Percentiles rank a stretch among this genome's conserved stretches.
phyloP scores from a whole-genome alignment of 2,329 filamentous ascomycete species.

The Myriangium duriaei region DNA sequence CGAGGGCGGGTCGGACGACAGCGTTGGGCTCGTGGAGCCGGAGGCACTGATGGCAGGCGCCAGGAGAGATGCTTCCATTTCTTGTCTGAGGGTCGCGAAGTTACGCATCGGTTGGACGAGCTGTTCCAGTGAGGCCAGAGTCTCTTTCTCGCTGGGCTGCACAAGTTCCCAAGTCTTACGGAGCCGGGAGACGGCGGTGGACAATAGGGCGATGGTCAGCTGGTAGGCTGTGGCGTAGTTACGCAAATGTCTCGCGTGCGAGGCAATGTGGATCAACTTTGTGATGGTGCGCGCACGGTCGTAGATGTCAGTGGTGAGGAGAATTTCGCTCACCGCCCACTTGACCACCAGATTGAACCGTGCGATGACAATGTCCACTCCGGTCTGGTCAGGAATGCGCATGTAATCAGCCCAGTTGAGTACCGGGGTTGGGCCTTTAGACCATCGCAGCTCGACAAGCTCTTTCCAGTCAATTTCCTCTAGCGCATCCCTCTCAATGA shows the following conservation, averaged over 20 bases:
- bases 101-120: slow-evolving; percentile 68
- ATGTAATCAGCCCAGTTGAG: slow-evolving; percentile 64
- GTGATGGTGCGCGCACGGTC: slow-evolving; percentile 66
- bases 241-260: slow-evolving; percentile 59
- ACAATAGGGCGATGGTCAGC: slow-evolving; percentile 63
- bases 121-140: slow-evolving; percentile 54
- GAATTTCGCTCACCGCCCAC: slow-evolving; percentile 69
- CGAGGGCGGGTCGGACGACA: slow-evolving; percentile 11
- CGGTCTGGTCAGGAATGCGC: slow-evolving; percentile 26
- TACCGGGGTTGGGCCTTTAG: slow-evolving; percentile 39
- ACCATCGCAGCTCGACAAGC: slow-evolving; percentile 72
- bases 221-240: slow-evolving; percentile 80
- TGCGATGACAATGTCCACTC: slow-evolving; percentile 72
- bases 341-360: slow-evolving; percentile 84
- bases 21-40: background rate
- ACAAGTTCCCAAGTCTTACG: slow-evolving; percentile 60
- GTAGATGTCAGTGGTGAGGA: slow-evolving; percentile 58
- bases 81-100: slow-evolving; percentile 61
- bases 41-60: background rate
- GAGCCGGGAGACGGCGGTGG: slow-evolving; percentile 53
- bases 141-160: slow-evolving; percentile 50
- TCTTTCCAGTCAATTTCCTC: slow-evolving; percentile 85
- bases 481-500: slow-evolving; percentile 75
- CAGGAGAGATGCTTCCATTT: slow-evolving; percentile 57
- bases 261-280: slow-evolving; percentile 72